A percentile compares a stretch with the other conserved stretches of the same genome.
phyloP scores from a whole-genome alignment of 257 asterid species.

The Avicennia marina region DNA sequence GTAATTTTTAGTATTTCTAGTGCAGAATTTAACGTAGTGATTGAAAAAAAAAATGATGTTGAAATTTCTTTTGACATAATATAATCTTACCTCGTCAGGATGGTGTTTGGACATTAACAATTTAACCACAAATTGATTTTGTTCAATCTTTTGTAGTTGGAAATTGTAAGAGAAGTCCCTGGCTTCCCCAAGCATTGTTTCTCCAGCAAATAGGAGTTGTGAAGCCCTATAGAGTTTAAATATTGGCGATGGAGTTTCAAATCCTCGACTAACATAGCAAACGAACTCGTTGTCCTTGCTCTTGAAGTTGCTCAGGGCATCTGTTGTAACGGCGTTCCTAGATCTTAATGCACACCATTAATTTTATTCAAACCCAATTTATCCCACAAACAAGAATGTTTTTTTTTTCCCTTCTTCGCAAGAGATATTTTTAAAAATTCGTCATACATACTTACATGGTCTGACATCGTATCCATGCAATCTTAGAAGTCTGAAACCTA shows the following conservation, averaged over 20 bases:
- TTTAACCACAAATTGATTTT: conserved; percentile 30
- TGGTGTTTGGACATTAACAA: conserved; percentile 43
- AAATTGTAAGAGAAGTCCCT: conserved; percentile 23
- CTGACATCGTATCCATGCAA: conserved; percentile 28
- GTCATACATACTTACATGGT: conserved; percentile 17
- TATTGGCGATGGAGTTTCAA: conserved; percentile 27
- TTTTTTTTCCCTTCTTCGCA: too few relatives aligned
- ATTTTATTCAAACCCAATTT: too few relatives aligned
- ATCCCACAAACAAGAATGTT: too few relatives aligned
- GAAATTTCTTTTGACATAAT: too few relatives aligned
- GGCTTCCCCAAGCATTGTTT: conserved; percentile 33
- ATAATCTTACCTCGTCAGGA: conserved; percentile 30
- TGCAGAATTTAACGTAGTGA: too few relatives aligned
- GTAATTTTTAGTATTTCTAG: background rate
- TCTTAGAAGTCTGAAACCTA: conserved; percentile 41
- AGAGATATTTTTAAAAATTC: too few relatives aligned
- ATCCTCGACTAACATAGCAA: conserved; percentile 31
- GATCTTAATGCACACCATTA: too few relatives aligned
- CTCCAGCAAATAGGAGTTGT: conserved; percentile 39
- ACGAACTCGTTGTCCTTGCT: conserved; percentile 24
- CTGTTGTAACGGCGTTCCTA: conserved; percentile 18
- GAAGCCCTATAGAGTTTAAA: conserved; percentile 39
- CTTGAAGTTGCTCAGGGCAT: conserved; percentile 32
- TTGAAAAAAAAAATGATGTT: background rate
- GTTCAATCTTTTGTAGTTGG: conserved; percentile 14